Percentiles rank a stretch among this genome's conserved stretches.
These are phyloP conservation scores for Hymenoscyphus repandus DNA, from an alignment of 2,329 filamentous ascomycete genomes.

Conservation along the genomic window DNA sequence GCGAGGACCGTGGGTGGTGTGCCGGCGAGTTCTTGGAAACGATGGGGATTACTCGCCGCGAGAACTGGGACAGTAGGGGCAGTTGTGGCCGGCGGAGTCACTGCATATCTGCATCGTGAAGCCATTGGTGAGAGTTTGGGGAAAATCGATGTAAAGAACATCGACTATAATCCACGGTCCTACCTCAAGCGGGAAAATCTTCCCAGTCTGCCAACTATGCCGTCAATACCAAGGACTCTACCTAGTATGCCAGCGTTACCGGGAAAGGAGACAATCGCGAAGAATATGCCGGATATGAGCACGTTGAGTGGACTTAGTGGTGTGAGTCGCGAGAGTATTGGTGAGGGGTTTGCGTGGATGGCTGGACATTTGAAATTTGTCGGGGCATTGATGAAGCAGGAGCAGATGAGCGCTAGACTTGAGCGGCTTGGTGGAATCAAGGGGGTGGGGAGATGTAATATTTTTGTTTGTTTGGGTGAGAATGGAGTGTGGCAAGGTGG, in stretches of 20 bases:
- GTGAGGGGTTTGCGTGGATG: conserved; percentile 70
- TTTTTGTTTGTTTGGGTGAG: conserved; percentile 71
- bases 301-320: conserved; percentile 38
- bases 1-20: conserved; percentile 24
- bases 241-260: conserved; percentile 22
- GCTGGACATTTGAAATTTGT: conserved; percentile 83
- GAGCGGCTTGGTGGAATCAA: conserved; percentile 55
- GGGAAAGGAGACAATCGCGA: background rate
- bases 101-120: conserved; percentile 73
- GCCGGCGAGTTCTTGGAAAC: conserved; percentile 39
- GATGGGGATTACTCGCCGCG: conserved; percentile 64
- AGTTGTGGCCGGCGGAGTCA: conserved; percentile 74
- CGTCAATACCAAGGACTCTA: conserved; percentile 39
- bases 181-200: conserved; percentile 6
- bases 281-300: background rate
- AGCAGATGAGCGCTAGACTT: conserved; percentile 65
- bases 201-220: conserved; percentile 24
- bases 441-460: conserved; percentile 65
- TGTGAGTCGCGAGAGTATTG: conserved; percentile 53
- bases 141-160: conserved; percentile 30
- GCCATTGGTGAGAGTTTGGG: conserved; percentile 51
- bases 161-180: conserved; percentile 1
- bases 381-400: conserved; percentile 68
- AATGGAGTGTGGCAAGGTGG: conserved; percentile 60
- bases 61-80: conserved; percentile 77